Conservation (phyloP, 192 early-diverging fungal species). For the Podila clonocystis region DNA sequence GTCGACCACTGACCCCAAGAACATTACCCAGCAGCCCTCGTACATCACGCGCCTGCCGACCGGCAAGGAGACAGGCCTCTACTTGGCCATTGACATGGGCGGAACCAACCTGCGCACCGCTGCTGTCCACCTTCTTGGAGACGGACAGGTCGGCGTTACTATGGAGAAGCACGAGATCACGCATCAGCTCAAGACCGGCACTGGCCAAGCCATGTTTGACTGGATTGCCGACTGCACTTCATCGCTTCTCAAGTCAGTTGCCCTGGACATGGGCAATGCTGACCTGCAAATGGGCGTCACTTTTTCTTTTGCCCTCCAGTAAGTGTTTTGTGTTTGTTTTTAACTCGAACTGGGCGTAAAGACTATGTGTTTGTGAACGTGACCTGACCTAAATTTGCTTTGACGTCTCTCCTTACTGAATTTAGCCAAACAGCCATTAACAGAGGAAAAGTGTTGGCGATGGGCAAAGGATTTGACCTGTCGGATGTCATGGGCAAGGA, state of each 20-base stretch:
- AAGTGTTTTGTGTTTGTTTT: slow-evolving; percentile 39
- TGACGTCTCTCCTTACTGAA: not conserved
- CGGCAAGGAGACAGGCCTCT: slow-evolving; percentile 84
- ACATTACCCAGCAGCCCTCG: slow-evolving; percentile 84
- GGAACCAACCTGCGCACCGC: slow-evolving; percentile 92
- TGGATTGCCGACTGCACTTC: slow-evolving; percentile 75
- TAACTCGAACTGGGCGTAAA: too few species aligned
- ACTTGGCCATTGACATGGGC: slow-evolving; percentile 88
- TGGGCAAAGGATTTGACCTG: slow-evolving; percentile 85
- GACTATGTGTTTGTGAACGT: not conserved
- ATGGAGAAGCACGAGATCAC: slow-evolving; percentile 59
- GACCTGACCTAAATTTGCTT: too few species aligned
- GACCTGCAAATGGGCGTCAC: slow-evolving; percentile 72
- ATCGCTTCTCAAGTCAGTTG: slow-evolving; percentile 51
- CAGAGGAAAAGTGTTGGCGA: slow-evolving; percentile 49
- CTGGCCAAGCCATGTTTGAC: slow-evolving; percentile 73
- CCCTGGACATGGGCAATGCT: slow-evolving; percentile 53
- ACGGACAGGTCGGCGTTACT: slow-evolving; percentile 64
- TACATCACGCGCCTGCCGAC: slow-evolving; percentile 79
- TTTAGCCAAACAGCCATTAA: slow-evolving; percentile 57
- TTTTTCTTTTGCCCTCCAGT: slow-evolving; percentile 80
- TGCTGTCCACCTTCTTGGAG: slow-evolving; percentile 79
- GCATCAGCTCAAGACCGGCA: slow-evolving; percentile 81
- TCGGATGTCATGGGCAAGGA: slow-evolving; percentile 77
- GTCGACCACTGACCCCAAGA: slow-evolving; percentile 35